Evolutionary conservation across 768 basidiomycete genomes (phyloP), one percentile per base, ranked within the genome.

Genomic region (Lactifluus volemus): DNA sequence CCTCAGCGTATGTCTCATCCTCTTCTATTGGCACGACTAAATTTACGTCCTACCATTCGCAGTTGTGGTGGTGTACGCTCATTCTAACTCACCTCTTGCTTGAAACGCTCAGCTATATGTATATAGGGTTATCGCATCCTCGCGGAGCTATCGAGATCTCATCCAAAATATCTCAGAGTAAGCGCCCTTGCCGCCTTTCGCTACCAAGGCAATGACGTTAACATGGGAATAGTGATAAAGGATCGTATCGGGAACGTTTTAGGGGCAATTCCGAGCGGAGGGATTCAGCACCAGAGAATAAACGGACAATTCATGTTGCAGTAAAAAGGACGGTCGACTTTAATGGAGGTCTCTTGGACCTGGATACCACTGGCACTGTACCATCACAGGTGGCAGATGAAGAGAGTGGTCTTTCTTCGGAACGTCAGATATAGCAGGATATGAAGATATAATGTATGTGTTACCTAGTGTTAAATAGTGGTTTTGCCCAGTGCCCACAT

Each of bases 101-200:
- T 2, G 8, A 45, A 17, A 3, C 14, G 8, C 10, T 39, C 39
- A 41, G 14, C 30, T 29, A 19, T 17, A 1, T 14, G 21, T 4
- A 4, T 32, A 6, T 36, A 65, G 64, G 48, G 61, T 63, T 12
- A 65, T 63, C 41, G 48, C 61, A 12, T 63, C 64, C 1, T 58
- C 64, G 12, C 61, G 61, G 19, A 61, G 53, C 45, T 65, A 63
- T 58, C 64, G 64, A 15, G 59, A 65, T 41, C 47, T 65, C 14
- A 63, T 65, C 30, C 55, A 65, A 34, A 63, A 65, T 17, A 65
- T 65, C 11, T 62, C 60, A 10, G 42, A 34, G 63, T 64, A 63
- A 39, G 45, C 10, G 25, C 11, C 14, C 4, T 25, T 59, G 1
- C 3, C n/a, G 14, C 4, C 6, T 10, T 53, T 29, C 4, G 11